Evolutionary conservation across 2,329 filamentous ascomycete genomes (phyloP), one percentile per base, ranked within the genome.

Genomic region (Domatiomyces catenatus): DNA sequence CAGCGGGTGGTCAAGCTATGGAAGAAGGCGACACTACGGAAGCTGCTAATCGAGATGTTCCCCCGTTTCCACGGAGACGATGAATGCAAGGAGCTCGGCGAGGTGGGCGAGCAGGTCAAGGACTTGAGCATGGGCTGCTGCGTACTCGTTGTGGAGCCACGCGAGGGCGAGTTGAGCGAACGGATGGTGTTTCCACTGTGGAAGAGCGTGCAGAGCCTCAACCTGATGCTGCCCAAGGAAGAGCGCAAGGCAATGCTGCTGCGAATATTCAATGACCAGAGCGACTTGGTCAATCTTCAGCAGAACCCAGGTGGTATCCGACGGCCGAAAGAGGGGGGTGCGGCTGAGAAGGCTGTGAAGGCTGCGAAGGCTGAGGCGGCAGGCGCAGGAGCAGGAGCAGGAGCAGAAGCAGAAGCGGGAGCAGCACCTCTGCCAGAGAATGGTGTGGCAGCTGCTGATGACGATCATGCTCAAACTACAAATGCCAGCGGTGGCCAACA

Each of bases 191-290:
- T 98, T 17, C 92, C 92, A 2, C 72, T 98, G 24, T 98, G 92
- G 92, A 84, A 93, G 69, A 93, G 88, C 64, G 77, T 94, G 54
- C 82, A 89, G 60, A 90, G 84, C 18, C 75, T 96, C 52, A 98
- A 98, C 66, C 77, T 98, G 49, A 98, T 98, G 92, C 74, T 98
- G 62, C 90, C 92, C 47, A 98, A 98, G 72, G 92, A 98, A 66
- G 92, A 98, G 58, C 80, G 92, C 15, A 83, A 81, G 20, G 92
- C 92, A 1, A 93, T 96, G 86, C 71, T 96, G 59, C 73, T 96
- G 56, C 77, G 92, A 19, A 74, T 98, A 54, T 98, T 83, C 71
- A 93, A 95, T 64, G 90, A 96, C 60, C 83, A 83, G 24, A 83
- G 85, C 0, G 86, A 86, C 3, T 74, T 94, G 46, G 76, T 94